Conservation (phyloP, 2,329 filamentous ascomycete species). For the Epichloe brachyelytri region DNA sequence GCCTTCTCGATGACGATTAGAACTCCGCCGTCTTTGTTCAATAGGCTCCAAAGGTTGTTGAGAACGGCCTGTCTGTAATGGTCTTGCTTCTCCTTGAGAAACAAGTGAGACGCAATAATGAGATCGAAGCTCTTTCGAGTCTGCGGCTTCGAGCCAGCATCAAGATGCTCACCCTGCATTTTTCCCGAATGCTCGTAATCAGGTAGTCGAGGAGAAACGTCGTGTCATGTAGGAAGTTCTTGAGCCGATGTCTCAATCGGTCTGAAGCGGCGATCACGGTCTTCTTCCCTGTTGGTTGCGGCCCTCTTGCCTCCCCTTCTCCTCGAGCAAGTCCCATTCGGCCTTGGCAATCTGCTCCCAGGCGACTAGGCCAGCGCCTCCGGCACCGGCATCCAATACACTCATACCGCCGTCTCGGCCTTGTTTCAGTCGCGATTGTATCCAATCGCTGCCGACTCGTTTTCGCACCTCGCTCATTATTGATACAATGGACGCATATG, state of each 20-base stretch:
- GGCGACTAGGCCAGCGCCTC: conserved; percentile 59
- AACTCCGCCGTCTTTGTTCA: conserved; percentile 74
- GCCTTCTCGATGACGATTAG: conserved; percentile 85
- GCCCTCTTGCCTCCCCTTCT: conserved; percentile 29
- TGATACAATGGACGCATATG: conserved; percentile 55
- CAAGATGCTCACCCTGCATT: conserved; percentile 43
- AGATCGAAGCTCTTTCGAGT: conserved; percentile 74
- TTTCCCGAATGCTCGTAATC: conserved; percentile 62
- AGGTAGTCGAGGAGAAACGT: conserved; percentile 82
- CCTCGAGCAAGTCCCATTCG: conserved; percentile 63
- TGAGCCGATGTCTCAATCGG: conserved; percentile 60
- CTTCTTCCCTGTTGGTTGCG: conserved; percentile 52
- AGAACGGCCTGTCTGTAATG: conserved; percentile 66
- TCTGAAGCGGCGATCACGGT: conserved; percentile 72
- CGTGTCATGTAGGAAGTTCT: conserved; percentile 70
- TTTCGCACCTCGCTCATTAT: conserved; percentile 62
- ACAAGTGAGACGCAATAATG: conserved; percentile 74
- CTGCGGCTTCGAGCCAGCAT: conserved; percentile 40
- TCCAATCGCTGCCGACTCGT: conserved; percentile 58
- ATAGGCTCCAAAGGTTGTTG: conserved; percentile 78
- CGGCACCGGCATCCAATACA: conserved; percentile 62
- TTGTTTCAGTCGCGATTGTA: conserved; percentile 48
- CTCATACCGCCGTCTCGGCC: conserved; percentile 43
- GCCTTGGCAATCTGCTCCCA: conserved; percentile 68
- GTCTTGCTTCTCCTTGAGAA: conserved; percentile 65